phyloP scores from a whole-genome alignment of 768 basidiomycete genomes.

The Trichaptum fuscoviolaceum region DNA sequence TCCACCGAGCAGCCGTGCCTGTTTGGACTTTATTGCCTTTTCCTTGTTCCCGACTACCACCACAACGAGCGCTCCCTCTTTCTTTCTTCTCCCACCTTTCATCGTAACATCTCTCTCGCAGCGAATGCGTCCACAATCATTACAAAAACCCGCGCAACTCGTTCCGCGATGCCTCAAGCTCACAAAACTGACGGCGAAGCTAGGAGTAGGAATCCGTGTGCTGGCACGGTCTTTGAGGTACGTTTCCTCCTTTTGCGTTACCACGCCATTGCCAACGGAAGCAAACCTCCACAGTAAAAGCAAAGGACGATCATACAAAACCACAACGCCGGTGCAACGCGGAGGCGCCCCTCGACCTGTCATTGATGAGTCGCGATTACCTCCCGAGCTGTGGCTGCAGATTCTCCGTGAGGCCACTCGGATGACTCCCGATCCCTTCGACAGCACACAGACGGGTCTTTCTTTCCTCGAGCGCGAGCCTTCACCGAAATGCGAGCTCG shows the following conservation, averaged over 20 bases:
- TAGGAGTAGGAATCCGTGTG: background rate
- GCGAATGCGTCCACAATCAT: background rate
- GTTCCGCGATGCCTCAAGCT: background rate
- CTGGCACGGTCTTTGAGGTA: background rate
- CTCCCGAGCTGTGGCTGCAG: slow-evolving; percentile 61
- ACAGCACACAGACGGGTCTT: slow-evolving; percentile 39
- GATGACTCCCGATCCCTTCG: slow-evolving; percentile 38
- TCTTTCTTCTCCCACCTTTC: background rate
- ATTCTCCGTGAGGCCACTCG: slow-evolving; percentile 55
- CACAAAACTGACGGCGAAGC: background rate
- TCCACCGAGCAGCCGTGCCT: background rate
- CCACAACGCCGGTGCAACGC: background rate
- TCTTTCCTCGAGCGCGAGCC: slow-evolving; percentile 48
- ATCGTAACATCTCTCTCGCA: background rate
- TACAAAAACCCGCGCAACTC: background rate
- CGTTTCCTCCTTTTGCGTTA: background rate
- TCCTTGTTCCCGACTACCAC: background rate
- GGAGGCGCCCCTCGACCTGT: background rate
- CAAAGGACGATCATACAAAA: background rate
- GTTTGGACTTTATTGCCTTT: background rate
- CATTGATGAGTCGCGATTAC: slow-evolving; percentile 25
- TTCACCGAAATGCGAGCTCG: slow-evolving; percentile 33
- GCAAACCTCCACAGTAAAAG: background rate
- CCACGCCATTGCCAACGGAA: background rate
- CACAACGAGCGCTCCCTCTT: background rate